phyloP scores from a whole-genome alignment of 257 asterid species.

The Rubia yunnanensis region DNA sequence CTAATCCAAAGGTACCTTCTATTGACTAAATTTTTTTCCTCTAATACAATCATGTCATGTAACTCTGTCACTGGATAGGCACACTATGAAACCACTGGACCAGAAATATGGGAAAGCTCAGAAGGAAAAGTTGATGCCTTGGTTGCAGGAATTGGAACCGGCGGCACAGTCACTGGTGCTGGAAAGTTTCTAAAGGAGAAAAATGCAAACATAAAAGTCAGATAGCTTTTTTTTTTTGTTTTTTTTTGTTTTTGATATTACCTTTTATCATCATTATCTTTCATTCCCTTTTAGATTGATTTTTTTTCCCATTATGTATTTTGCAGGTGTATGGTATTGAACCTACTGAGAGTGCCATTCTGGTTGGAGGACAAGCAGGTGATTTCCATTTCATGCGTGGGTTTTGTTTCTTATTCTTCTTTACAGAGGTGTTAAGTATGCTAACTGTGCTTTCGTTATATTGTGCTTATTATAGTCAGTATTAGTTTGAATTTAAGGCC shows the following conservation, averaged over 20 bases:
- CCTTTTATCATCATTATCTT: background rate
- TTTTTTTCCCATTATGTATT: background rate
- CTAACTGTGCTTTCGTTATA: background rate
- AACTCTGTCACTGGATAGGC: conserved; percentile 17
- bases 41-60: background rate
- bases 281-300: background rate
- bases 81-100: conserved; percentile 48
- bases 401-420: background rate
- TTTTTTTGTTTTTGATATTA: background rate
- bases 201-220: conserved; percentile 32
- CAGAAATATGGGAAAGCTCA: conserved; percentile 38
- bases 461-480: background rate
- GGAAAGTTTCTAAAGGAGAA: conserved; percentile 42
- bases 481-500: background rate
- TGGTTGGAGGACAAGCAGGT: conserved; percentile 35
- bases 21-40: background rate
- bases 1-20: conserved; percentile 33
- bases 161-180: conserved; percentile 48
- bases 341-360: conserved; percentile 38
- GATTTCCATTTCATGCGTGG: background rate
- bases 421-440: background rate
- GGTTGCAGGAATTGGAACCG: conserved; percentile 44
- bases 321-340: conserved; percentile 37
- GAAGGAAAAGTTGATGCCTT: conserved; percentile 32
- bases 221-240: background rate